Percentiles rank a stretch among this genome's conserved stretches.
These are phyloP conservation scores for baker's yeast (Saccharomyces cerevisiae) DNA, from an alignment of 805 yeast species.

Conservation along the genomic window DNA sequence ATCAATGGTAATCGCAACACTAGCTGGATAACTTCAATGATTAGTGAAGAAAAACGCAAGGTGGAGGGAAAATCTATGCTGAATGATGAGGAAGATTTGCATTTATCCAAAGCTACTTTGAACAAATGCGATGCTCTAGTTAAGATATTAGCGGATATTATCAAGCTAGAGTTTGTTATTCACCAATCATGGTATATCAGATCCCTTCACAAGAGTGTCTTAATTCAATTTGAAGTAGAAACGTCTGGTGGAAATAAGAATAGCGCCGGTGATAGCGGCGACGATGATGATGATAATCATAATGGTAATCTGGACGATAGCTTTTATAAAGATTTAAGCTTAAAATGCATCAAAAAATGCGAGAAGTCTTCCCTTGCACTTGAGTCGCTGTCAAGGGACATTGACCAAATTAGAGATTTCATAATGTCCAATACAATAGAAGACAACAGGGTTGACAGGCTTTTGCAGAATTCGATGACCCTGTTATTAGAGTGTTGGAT, in stretches of 20 bases:
- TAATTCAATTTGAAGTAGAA: slow-evolving; percentile 20
- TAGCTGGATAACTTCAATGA: slow-evolving; percentile 1
- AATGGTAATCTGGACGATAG: slow-evolving; percentile 14
- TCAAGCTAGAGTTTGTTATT: slow-evolving; percentile 21
- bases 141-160: slow-evolving; percentile 21
- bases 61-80: not conserved
- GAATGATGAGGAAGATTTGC: slow-evolving; percentile 2
- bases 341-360: slow-evolving; percentile 45
- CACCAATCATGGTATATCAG: slow-evolving; percentile 30
- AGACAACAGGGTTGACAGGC: slow-evolving; percentile 1
- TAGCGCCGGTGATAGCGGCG: slow-evolving; percentile 3
- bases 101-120: slow-evolving; percentile 8
- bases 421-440: slow-evolving; percentile 32
- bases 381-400: slow-evolving; percentile 11
- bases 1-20: not conserved
- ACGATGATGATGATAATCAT: not conserved
- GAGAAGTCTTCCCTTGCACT: slow-evolving; percentile 28
- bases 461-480: slow-evolving; percentile 42
- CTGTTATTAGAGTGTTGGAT: slow-evolving; percentile 23
- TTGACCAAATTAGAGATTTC: slow-evolving; percentile 11
- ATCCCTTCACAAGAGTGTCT: slow-evolving; percentile 22
- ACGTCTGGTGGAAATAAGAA: not conserved
- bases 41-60: not conserved
- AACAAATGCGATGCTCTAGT: slow-evolving; percentile 22
- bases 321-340: slow-evolving; percentile 48